phyloP scores from a whole-genome alignment of 2,329 filamentous ascomycete genomes.

The Trichoderma koningiopsis region DNA sequence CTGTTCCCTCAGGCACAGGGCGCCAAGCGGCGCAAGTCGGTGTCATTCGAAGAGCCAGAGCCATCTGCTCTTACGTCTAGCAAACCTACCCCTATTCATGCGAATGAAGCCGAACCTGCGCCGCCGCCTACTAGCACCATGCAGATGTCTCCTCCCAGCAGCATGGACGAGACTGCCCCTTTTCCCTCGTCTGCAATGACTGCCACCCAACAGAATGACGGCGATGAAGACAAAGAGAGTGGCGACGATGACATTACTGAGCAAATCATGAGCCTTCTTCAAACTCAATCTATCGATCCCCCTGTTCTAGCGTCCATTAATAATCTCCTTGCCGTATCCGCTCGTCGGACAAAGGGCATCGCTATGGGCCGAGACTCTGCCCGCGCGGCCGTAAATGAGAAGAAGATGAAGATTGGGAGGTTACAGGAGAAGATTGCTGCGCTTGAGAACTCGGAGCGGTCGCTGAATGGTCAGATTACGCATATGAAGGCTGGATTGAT shows the following conservation, averaged over 20 bases:
- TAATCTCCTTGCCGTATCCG: slow-evolving; percentile 55
- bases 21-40: slow-evolving; percentile 39
- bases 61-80: slow-evolving; percentile 27
- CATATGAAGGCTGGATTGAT: slow-evolving; percentile 44
- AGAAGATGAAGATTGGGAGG: slow-evolving; percentile 52
- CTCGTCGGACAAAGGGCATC: slow-evolving; percentile 61
- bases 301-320: slow-evolving; percentile 44
- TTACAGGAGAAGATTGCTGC: slow-evolving; percentile 43
- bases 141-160: slow-evolving; percentile 7
- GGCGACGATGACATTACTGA: slow-evolving; percentile 42
- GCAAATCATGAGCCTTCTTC: slow-evolving; percentile 55
- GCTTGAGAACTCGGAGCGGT: slow-evolving; percentile 43
- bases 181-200: slow-evolving; percentile 14
- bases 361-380: slow-evolving; percentile 66
- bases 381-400: slow-evolving; percentile 61
- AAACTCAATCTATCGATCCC: slow-evolving; percentile 44
- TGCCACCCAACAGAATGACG: slow-evolving; percentile 24
- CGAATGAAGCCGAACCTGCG: slow-evolving; percentile 4
- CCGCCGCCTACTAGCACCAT: slow-evolving; percentile 6
- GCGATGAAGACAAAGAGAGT: slow-evolving; percentile 19
- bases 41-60: slow-evolving; percentile 36
- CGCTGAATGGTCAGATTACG: slow-evolving; percentile 40
- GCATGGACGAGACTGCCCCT: background rate
- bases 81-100: slow-evolving; percentile 21
- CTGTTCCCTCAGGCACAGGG: slow-evolving; percentile 39